These are phyloP conservation scores for Acanthamoeba culbertsoni DNA, from an alignment of 208 protist genomes.

Conservation along the genomic window DNA sequence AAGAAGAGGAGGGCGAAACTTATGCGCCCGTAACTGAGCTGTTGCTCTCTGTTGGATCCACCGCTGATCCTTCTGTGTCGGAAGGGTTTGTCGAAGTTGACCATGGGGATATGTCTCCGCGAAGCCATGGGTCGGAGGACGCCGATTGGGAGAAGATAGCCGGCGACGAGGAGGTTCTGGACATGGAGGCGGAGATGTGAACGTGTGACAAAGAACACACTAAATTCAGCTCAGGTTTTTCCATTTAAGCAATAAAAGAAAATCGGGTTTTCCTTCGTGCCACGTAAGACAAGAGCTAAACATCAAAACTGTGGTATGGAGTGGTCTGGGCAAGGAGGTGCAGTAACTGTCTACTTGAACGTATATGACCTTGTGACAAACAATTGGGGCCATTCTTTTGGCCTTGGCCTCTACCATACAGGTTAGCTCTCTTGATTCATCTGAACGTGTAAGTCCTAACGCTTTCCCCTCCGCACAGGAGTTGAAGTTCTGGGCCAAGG, in stretches of 20 bases:
- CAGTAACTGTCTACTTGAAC: constrained; percentile 5
- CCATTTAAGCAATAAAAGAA: background rate
- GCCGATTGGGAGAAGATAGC: background rate
- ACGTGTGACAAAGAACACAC: background rate
- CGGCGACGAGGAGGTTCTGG: background rate
- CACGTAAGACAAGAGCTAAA: background rate
- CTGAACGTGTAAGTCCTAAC: background rate
- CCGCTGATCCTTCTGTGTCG: no score
- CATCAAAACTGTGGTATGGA: background rate
- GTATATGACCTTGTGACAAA: background rate
- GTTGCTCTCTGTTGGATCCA: no score
- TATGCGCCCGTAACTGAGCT: no score
- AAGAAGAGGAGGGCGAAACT: no score
- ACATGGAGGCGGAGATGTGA: background rate
- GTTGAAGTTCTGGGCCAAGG: background rate
- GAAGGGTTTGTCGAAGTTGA: no score
- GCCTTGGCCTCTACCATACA: constrained; percentile 5
- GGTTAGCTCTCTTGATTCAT: background rate
- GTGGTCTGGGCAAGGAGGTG: background rate
- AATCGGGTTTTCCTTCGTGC: no score
- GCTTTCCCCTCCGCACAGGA: background rate
- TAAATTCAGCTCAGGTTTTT: no score
- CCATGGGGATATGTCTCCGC: no score
- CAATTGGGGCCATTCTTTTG: background rate
- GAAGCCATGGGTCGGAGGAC: no score